A percentile compares a stretch with the other conserved stretches of the same genome.
Evolutionary conservation across 345 rosid species (phyloP).

Genomic region (Mangifera indica): DNA sequence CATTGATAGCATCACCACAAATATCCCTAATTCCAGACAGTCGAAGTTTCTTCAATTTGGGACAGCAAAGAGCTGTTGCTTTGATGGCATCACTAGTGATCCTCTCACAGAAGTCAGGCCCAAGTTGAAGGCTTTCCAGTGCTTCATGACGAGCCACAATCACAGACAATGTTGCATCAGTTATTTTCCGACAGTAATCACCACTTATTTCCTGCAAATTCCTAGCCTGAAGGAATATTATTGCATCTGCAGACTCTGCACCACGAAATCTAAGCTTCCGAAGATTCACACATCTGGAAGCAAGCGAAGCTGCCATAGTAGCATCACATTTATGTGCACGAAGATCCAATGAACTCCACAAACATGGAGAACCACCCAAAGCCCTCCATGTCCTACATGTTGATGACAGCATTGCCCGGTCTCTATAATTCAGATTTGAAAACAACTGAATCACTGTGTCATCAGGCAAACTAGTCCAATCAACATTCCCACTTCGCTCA

Average conservation of each 20-base stretch:
- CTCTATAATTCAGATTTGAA: constrained; percentile 67
- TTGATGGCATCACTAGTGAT: constrained; percentile 75
- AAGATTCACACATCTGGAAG: constrained; percentile 61
- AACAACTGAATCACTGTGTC: constrained; percentile 71
- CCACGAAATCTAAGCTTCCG: constrained; percentile 69
- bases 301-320: constrained; percentile 48
- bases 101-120: constrained; percentile 81
- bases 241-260: constrained; percentile 74
- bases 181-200: constrained; percentile 72
- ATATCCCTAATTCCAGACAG: constrained; percentile 77
- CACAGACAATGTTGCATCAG: constrained; percentile 74
- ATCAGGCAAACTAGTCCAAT: constrained; percentile 73
- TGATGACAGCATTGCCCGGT: constrained; percentile 69
- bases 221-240: constrained; percentile 62
- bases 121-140: constrained; percentile 79
- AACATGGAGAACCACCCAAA: constrained; percentile 55
- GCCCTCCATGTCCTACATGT: constrained; percentile 66
- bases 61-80: constrained; percentile 68
- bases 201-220: constrained; percentile 65
- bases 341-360: constrained; percentile 73
- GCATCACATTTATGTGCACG: constrained; percentile 69
- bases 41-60: constrained; percentile 64
- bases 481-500: constrained; percentile 35
- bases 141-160: constrained; percentile 70
- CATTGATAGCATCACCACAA: constrained; percentile 65